Base-by-base conservation (phyloP, 225 moss, liverwort and hornwort genomes). In the Pleurozium schreberi region DNA sequence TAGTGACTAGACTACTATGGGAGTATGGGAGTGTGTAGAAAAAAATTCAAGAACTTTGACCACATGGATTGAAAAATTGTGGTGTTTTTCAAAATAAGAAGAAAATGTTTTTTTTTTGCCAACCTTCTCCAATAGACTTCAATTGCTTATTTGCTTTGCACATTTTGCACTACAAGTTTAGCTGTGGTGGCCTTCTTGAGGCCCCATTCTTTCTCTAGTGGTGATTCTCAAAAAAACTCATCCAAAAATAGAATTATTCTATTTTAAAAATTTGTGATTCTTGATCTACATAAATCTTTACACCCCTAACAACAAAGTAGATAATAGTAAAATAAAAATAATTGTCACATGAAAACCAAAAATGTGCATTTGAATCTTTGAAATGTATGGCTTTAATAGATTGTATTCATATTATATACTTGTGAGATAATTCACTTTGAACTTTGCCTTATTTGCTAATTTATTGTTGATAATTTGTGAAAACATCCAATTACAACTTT, bases 171-270 rank as follows among this genome's bases (percentile, higher is more conserved):
- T 26, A 2, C 4, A 26, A 3, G 9, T 70, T 9, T 0, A n/a
- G 3, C 0, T 69, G 2, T 25, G 1, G 9, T 1, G 0, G 2
- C 15, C 9, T 4, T 43, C 5, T 43, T 26, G 4, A 43, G 6
- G 16, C 5, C 14, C 27, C 3, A 27, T 43, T 43, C 15, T 27
- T 27, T 43, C 0, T 9, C 5, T 42, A 27, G 16, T 9, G 23
- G 21, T 45, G 4, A 18, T 4, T 47, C 9, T 28, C 18, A n/a
- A 45, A 45, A 45, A 30, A 30, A 30, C 6, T 73, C 11, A 45
- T 30, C 6, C 1, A 18, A 47, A 73, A 3, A 6, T 6, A 11
- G 18, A 45, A 30, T 10, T 30, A 45, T 30, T 17, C 18, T 45
- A 10, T 73, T 45, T 28, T 18, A n/a, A n/a, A n/a, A 73, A 28